Evolutionary conservation across 768 basidiomycete species (phyloP).

Genomic region (Cantharellus anzutake): DNA sequence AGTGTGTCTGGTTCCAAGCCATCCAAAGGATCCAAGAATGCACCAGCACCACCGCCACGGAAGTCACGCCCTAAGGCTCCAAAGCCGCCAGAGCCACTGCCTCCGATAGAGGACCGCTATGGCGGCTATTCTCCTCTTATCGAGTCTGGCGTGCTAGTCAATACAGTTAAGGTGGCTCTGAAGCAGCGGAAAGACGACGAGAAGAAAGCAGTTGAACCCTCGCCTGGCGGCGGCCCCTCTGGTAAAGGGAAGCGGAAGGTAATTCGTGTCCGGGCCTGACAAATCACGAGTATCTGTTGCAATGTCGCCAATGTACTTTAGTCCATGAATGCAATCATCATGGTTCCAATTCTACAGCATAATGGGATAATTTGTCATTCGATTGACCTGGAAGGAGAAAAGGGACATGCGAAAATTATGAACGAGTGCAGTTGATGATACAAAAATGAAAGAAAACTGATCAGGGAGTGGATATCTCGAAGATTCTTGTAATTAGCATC

Average conservation of each 20-base stretch:
- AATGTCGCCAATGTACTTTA: no score
- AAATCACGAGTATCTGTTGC: neutral
- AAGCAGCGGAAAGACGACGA: conserved; percentile 26
- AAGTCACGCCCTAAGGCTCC: conserved; percentile 22
- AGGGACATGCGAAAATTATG: no score
- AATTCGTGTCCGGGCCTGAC: conserved; percentile 31
- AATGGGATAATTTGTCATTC: no score
- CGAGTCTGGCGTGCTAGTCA: conserved; percentile 57
- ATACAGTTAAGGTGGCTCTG: conserved; percentile 75
- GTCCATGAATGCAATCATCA: no score
- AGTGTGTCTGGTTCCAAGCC: conserved; percentile 30
- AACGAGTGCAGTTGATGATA: no score
- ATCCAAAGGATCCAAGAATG: conserved; percentile 36
- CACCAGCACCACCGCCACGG: conserved; percentile 23
- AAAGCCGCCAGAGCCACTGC: conserved; percentile 56
- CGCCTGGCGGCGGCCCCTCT: conserved; percentile 3
- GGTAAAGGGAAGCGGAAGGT: conserved; percentile 65
- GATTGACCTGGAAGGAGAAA: no score
- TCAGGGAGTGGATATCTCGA: no score
- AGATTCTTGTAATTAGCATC: no score
- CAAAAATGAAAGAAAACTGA: no score
- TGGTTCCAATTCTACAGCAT: no score
- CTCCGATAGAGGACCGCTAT: conserved; percentile 50
- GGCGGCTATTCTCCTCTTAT: conserved; percentile 68
- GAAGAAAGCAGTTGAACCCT: conserved; percentile 17